These are phyloP conservation scores for Pyrenula aspistea DNA, from an alignment of 495 filamentous ascomycete genomes.

Conservation along the genomic window DNA sequence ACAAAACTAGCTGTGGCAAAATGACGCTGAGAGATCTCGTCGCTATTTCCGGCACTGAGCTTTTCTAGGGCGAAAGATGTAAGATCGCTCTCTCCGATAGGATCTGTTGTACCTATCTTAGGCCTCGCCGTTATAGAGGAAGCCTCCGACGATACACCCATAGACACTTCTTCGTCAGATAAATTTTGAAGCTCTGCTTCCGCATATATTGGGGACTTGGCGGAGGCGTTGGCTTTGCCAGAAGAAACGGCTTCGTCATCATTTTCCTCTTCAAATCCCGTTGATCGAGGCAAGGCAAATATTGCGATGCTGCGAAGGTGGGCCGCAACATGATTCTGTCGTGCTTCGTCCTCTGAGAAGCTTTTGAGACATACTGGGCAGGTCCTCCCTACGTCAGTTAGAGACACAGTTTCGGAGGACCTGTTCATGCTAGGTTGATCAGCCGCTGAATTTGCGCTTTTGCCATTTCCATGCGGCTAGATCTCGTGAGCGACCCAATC, in stretches of 20 bases:
- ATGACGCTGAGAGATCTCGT: neutral
- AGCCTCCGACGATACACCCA: neutral
- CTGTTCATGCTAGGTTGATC: neutral
- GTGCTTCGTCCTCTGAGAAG: neutral
- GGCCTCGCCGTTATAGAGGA: neutral
- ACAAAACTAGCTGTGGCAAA: neutral
- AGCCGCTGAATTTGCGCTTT: neutral
- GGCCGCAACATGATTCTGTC: neutral
- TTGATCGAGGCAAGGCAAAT: neutral
- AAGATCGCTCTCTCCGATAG: neutral
- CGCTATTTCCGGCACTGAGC: neutral
- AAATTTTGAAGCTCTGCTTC: neutral
- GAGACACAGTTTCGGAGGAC: neutral
- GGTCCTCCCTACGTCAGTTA: neutral
- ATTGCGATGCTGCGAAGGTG: neutral
- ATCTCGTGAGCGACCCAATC: constrained; percentile 20
- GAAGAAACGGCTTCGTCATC: neutral
- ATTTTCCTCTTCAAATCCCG: neutral
- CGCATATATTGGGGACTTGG: neutral
- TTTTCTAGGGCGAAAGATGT: neutral
- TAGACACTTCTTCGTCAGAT: neutral
- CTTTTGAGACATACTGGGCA: neutral
- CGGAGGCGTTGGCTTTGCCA: neutral
- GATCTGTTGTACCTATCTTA: neutral
- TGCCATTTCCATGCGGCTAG: neutral